These are phyloP conservation scores for Diaporthe velutina DNA, from an alignment of 2,329 filamentous ascomycete species.

Conservation along the genomic window DNA sequence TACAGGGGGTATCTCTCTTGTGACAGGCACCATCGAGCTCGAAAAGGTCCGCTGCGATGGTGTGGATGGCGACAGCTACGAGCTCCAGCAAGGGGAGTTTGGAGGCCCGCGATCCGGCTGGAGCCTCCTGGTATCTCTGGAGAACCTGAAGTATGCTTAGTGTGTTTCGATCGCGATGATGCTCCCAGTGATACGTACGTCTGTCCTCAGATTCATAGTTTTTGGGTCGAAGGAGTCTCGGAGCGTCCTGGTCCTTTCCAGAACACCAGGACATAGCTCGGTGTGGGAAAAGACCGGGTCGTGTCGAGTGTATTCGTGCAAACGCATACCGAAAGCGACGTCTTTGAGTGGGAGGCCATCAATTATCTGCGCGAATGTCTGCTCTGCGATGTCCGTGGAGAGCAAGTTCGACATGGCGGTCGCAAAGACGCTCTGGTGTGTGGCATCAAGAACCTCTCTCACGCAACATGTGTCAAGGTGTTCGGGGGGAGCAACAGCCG, in stretches of 20 bases:
- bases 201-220: neutral
- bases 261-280: neutral
- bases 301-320: neutral
- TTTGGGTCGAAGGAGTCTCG: neutral
- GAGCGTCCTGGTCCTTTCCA: neutral
- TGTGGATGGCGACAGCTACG: neutral
- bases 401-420: conserved; percentile 7
- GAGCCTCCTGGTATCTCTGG: neutral
- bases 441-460: neutral
- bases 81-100: conserved; percentile 11
- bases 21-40: neutral
- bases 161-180: too few species aligned
- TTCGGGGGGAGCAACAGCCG: neutral
- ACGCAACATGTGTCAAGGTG: neutral
- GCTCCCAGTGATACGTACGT: neutral
- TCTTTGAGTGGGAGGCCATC: conserved; percentile 28
- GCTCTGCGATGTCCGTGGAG: conserved; percentile 10
- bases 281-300: neutral
- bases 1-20: neutral
- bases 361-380: conserved; percentile 25
- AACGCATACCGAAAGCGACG: neutral
- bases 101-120: neutral
- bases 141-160: neutral
- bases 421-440: neutral
- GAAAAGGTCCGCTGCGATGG: conserved; percentile 9